A percentile compares a stretch with the other conserved stretches of the same genome.
Evolutionary conservation across 2,329 filamentous ascomycete genomes (phyloP).

Genomic region (Metarhizium rileyi): DNA sequence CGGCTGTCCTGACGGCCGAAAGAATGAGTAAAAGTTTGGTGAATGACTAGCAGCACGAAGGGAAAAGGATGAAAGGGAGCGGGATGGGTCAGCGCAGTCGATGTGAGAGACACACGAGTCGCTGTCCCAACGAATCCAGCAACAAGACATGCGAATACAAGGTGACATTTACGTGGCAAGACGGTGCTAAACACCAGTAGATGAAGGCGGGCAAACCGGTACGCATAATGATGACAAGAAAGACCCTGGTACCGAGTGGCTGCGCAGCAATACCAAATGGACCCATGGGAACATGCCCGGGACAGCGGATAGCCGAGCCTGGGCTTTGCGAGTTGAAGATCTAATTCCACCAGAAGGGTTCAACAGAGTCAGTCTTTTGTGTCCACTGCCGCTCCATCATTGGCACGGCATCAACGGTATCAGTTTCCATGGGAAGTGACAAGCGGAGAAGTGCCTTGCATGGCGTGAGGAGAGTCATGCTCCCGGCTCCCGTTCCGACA

Average conservation of each 20-base stretch:
- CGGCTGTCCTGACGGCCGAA: constrained; percentile 1
- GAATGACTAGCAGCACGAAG: not conserved
- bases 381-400: too few species aligned
- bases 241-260: not conserved
- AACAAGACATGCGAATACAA: not conserved
- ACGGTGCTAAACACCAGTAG: not conserved
- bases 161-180: not conserved
- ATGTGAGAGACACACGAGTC: not conserved
- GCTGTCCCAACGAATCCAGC: not conserved
- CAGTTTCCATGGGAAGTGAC: too few species aligned
- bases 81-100: constrained; percentile 1
- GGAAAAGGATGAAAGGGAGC: not conserved
- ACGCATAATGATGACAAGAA: not conserved
- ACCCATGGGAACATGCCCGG: constrained; percentile 9
- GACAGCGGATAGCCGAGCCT: constrained; percentile 7
- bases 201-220: not conserved
- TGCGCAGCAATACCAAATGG: not conserved
- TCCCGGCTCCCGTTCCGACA: not conserved
- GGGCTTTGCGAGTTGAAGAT: constrained; percentile 6
- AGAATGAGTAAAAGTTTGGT: not conserved
- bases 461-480: too few species aligned
- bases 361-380: not conserved
- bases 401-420: too few species aligned
- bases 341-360: constrained; percentile 2
- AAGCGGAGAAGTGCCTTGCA: not conserved